phyloP scores from a whole-genome alignment of 75 land plant species.

The Larix kaempferi region DNA sequence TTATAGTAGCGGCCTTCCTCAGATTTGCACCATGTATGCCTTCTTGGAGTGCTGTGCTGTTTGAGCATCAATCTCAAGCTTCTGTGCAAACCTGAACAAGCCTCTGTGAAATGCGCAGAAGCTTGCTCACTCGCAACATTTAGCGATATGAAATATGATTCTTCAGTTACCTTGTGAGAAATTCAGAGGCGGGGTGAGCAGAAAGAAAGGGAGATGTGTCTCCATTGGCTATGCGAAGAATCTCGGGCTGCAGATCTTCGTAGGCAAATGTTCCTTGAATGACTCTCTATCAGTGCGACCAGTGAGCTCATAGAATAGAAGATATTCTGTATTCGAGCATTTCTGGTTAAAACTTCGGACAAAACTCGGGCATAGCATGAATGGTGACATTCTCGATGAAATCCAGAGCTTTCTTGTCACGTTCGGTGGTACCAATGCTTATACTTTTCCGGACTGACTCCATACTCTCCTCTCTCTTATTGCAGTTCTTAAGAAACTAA shows the following conservation, averaged over 20 bases:
- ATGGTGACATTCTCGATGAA: conserved; percentile 51
- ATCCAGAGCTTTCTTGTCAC: conserved; percentile 25
- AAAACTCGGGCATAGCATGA: conserved; percentile 35
- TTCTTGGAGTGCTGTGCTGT: conserved; percentile 81
- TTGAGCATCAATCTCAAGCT: conserved; percentile 68
- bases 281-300: conserved; percentile 33
- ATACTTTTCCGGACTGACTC: too few relatives aligned
- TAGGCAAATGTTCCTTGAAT: conserved; percentile 64
- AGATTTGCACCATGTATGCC: conserved; percentile 63
- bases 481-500: too few relatives aligned
- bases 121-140: too few relatives aligned
- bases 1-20: conserved; percentile 61
- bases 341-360: conserved; percentile 36
- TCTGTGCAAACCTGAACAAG: conserved; percentile 26
- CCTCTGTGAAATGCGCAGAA: too few relatives aligned
- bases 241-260: conserved; percentile 34
- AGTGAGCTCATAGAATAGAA: conserved; percentile 42
- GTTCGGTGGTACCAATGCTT: not conserved
- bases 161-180: conserved; percentile 22
- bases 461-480: too few relatives aligned
- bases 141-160: not conserved
- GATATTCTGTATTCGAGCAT: conserved; percentile 45
- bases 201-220: conserved; percentile 34
- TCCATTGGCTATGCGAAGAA: conserved; percentile 48
- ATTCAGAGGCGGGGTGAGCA: conserved; percentile 28